These are phyloP conservation scores for Tritrichomonas foetus DNA, from an alignment of 208 protist species.

Conservation along the genomic window DNA sequence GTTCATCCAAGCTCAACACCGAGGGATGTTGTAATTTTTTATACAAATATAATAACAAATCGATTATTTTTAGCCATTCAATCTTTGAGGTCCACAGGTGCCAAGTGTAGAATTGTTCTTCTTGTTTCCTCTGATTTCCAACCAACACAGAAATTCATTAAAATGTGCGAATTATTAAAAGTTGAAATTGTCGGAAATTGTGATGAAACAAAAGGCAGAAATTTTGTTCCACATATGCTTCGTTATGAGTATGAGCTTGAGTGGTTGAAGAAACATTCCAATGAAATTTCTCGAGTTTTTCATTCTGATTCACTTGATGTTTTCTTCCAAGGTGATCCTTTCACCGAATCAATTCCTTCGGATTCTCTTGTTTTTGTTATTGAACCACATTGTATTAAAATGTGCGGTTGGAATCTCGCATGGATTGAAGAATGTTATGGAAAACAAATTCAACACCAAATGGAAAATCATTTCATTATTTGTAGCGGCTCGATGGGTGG, in stretches of 20 bases:
- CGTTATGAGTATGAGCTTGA: neutral
- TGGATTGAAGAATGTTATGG: neutral
- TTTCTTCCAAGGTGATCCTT: slow-evolving; percentile 33
- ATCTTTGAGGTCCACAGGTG: neutral
- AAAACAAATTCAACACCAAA: too few species aligned
- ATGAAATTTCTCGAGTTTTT: neutral
- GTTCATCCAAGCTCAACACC: too few species aligned
- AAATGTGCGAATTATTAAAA: neutral
- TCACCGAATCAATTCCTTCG: neutral
- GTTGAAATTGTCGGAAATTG: neutral
- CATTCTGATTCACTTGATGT: slow-evolving; percentile 29
- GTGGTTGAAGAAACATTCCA: neutral
- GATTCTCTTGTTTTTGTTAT: neutral
- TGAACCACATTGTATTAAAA: neutral
- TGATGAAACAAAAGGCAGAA: neutral
- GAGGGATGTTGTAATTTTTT: neutral
- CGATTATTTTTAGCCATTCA: neutral
- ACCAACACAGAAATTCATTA: neutral
- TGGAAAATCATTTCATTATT: neutral
- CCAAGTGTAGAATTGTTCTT: neutral
- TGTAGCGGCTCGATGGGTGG: neutral
- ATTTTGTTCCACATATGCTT: slow-evolving; percentile 3
- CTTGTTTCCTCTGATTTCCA: neutral
- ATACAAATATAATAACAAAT: neutral
- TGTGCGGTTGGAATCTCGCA: neutral